A percentile compares a stretch with the other conserved stretches of the same genome.
These are phyloP conservation scores for Flagelloscypha sp. DNA, from an alignment of 768 basidiomycete genomes.

Conservation along the genomic window DNA sequence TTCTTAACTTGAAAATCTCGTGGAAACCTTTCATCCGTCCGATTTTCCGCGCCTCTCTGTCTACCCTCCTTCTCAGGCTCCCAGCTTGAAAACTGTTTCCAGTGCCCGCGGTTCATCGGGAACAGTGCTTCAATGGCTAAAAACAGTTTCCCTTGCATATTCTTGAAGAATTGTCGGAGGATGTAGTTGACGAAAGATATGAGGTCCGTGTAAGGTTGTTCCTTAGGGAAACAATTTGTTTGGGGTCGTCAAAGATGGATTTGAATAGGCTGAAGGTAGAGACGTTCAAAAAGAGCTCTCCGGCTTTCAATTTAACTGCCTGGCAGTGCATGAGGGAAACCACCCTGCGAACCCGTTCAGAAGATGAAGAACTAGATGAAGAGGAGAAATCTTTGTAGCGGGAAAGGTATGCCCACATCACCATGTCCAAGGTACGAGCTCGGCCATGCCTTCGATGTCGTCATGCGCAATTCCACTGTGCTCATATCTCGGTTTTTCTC, in stretches of 20 bases:
- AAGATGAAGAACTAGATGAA: no score
- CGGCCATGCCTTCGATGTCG: no score
- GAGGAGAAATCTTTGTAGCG: slow-evolving; percentile 77
- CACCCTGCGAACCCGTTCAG: slow-evolving; percentile 84
- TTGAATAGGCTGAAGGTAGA: slow-evolving; percentile 87
- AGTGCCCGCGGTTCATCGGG: slow-evolving; percentile 79
- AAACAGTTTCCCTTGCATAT: slow-evolving; percentile 74
- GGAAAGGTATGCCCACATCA: slow-evolving; percentile 67
- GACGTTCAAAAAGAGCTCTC: slow-evolving; percentile 93
- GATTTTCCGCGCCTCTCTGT: slow-evolving; percentile 26
- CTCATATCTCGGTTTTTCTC: no score
- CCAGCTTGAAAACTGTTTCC: slow-evolving; percentile 81
- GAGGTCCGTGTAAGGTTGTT: slow-evolving; percentile 77
- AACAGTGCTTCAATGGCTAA: slow-evolving; percentile 87
- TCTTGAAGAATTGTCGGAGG: slow-evolving; percentile 91
- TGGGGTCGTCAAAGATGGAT: slow-evolving; percentile 73
- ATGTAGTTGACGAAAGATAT: slow-evolving; percentile 77
- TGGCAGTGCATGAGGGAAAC: slow-evolving; percentile 87
- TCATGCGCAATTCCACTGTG: no score
- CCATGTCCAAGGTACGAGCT: no score
- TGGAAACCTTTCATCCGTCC: slow-evolving; percentile 38
- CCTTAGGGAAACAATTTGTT: slow-evolving; percentile 69
- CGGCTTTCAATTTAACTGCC: slow-evolving; percentile 84
- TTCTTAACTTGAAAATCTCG: slow-evolving; percentile 78
- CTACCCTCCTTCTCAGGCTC: slow-evolving; percentile 47